Base-by-base conservation (phyloP, 2,329 filamentous ascomycete species). In the Botrytis medusae region DNA sequence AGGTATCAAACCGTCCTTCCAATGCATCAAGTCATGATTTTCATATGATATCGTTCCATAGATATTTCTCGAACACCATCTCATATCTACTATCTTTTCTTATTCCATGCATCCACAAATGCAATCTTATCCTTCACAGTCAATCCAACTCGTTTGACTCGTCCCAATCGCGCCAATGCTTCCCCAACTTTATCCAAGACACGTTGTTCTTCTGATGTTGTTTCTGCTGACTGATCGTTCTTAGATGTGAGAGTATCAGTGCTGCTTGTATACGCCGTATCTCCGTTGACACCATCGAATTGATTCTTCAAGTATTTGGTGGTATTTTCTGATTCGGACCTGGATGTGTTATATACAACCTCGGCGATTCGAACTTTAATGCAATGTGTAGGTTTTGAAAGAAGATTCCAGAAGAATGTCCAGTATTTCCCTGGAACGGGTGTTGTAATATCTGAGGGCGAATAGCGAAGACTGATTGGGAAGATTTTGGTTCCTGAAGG, bases 341-440 rank as follows among this genome's bases (percentile, higher is more conserved):
- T 81, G 1, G 85, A 81, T 5, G 83, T 85, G 74, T 90, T 91
- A 76, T 83, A 82, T 67, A 95, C 88, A 1, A 88, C 88, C 79
- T 95, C 93, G 0, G 94, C 96, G 72, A 99, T 95, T 68, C 96
- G 89, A 20, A 98, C 95, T 37, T 94, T 90, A 78, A 99, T 95
- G 79, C 91, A 94, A 77, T 97, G 96, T 1, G 93, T 97, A 1
- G 94, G 93, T 65, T 91, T 90, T 61, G 92, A 93, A 48, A 97
- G 89, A 14, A 98, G 85, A 71, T 91, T 92, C 94, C 95, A 99
- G 14, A 98, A 80, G 81, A 98, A 98, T 2, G 84, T 84, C 9
- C 88, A 69, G 82, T 93, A 94, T 42, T 87, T 87, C 20, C 91
- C 90, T 0, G 96, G 95, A 0, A 99, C 85, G 0, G 96, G 95